Conservation (phyloP, 441 rosid genomes). For the Gossypium schwendimanii region DNA sequence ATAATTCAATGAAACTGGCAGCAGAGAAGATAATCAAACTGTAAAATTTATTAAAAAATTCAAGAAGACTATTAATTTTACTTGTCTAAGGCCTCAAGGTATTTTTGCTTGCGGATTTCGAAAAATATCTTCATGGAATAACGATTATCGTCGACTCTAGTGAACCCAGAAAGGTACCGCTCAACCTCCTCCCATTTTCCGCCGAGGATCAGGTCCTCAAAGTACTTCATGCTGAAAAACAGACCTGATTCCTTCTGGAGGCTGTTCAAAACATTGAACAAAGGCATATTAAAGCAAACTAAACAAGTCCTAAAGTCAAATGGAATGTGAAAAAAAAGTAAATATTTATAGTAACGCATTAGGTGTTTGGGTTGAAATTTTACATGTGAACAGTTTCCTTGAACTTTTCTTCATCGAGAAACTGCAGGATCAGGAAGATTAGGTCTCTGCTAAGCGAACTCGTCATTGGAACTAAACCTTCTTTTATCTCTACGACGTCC, state of each 20-base stretch:
- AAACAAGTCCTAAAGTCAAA: not conserved
- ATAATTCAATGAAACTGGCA: not conserved
- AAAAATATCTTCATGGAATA: conserved; percentile 49
- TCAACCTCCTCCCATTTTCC: conserved; percentile 54
- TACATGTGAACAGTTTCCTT: conserved; percentile 44
- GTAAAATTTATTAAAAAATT: not conserved
- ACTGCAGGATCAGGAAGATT: conserved; percentile 45
- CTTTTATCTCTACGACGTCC: conserved; percentile 11
- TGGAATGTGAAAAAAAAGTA: not conserved
- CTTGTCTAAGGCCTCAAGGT: conserved; percentile 50
- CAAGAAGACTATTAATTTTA: conserved; percentile 6
- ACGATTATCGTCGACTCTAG: conserved; percentile 40
- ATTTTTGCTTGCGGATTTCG: conserved; percentile 55
- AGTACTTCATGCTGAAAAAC: conserved; percentile 37
- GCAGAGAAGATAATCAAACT: not conserved
- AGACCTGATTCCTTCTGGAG: conserved; percentile 55
- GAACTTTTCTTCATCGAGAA: conserved; percentile 49
- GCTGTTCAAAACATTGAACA: conserved; percentile 23
- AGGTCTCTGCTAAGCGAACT: conserved; percentile 43
- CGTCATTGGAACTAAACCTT: conserved; percentile 26
- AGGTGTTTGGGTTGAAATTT: not conserved
- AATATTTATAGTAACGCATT: not conserved
- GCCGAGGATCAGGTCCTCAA: conserved; percentile 39
- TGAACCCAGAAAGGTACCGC: conserved; percentile 45
- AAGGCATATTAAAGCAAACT: not conserved